Evolutionary conservation across 2,329 filamentous ascomycete species (phyloP), one percentile per base, ranked within the genome.

Genomic region (Ploettnerulaceae sp.): DNA sequence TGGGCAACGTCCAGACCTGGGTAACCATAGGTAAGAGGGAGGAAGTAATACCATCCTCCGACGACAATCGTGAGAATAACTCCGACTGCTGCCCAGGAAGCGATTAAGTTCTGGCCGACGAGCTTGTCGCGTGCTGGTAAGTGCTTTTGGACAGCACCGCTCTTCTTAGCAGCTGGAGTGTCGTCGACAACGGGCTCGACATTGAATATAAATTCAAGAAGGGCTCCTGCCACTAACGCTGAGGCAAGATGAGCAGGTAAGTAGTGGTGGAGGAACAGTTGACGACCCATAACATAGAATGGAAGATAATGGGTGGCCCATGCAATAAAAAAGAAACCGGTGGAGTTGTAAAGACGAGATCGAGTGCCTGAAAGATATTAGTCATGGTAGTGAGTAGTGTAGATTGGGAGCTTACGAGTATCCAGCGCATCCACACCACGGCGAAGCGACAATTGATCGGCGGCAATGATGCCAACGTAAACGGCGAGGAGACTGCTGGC

Each of bases 281-380:
- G 91, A 60, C 91, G 89, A 47, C 91, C 91, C 91, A 98, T 98
- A 54, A 96, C 81, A 72, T 82, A 98, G 75, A 98, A 98, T 42
- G 91, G 91, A 67, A 95, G 81, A 73, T 96, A 98, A 67, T 98
- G 93, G 2, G 89, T 91, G 11, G 88, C 89, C 93, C 93, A 98
- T 46, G 89, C 89, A 47, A 98, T 79, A 81, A 96, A 97, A 74
- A 98, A 94, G 79, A 98, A 98, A 18, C 93, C 93, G 0, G 93
- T 97, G 45, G 89, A 96, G 75, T 97, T 97, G 72, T 98, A 98
- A 39, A 98, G 77, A 54, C 90, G 89, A 18, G 87, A 90, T 56
- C 93, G 90, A 22, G 93, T 89, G 56, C 89, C 89, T 85, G 63
- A 38, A 50, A n/a, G 37, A 33, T 36, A 46, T 44, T 36, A 62